Evolutionary conservation across 1,284 basidiomycete species (phyloP).

Genomic region (Sporisorium sorghi): DNA sequence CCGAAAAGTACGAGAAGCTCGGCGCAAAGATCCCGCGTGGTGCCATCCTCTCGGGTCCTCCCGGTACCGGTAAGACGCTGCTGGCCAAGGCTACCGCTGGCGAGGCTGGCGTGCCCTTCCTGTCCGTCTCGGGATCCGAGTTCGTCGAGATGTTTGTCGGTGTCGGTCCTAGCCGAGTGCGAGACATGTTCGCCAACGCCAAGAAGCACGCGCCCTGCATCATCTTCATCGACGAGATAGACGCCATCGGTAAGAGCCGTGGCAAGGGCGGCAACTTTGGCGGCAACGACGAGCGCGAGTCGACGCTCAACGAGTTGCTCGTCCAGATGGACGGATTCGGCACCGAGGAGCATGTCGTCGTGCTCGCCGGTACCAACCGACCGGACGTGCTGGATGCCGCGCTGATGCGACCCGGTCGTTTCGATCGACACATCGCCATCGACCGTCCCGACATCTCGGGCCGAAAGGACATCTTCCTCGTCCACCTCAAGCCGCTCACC

Average conservation of each 20-base stretch:
- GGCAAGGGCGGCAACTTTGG: constrained; percentile 89
- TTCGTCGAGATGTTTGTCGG: constrained; percentile 99
- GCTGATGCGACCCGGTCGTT: constrained; percentile 94
- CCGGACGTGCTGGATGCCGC: constrained; percentile 95
- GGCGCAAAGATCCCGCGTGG: constrained; percentile 99
- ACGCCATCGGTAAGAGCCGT: constrained; percentile 96
- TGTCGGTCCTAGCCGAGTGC: constrained; percentile 95
- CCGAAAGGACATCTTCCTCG: constrained; percentile 90
- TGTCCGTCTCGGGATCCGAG: constrained; percentile 97
- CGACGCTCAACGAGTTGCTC: constrained; percentile 95
- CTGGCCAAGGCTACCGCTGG: constrained; percentile 98
- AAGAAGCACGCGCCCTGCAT: constrained; percentile 98
- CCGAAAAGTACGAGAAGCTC: constrained; percentile 90
- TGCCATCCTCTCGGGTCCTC: constrained; percentile 96
- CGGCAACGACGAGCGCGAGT: constrained; percentile 97
- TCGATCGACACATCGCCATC: constrained; percentile 95
- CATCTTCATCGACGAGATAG: constrained; percentile 75
- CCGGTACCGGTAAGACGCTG: constrained; percentile 97
- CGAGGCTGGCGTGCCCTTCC: constrained; percentile 95
- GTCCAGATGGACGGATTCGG: constrained; percentile 99
- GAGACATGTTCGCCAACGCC: constrained; percentile 95
- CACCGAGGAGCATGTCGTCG: constrained; percentile 93
- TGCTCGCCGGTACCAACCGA: constrained; percentile 95
- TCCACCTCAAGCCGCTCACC: constrained; percentile 87
- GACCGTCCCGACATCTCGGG: constrained; percentile 95